Evolutionary conservation across 2,329 filamentous ascomycete genomes (phyloP), one percentile per base, ranked within the genome.

Genomic region (Scolecobasidium constrictum): DNA sequence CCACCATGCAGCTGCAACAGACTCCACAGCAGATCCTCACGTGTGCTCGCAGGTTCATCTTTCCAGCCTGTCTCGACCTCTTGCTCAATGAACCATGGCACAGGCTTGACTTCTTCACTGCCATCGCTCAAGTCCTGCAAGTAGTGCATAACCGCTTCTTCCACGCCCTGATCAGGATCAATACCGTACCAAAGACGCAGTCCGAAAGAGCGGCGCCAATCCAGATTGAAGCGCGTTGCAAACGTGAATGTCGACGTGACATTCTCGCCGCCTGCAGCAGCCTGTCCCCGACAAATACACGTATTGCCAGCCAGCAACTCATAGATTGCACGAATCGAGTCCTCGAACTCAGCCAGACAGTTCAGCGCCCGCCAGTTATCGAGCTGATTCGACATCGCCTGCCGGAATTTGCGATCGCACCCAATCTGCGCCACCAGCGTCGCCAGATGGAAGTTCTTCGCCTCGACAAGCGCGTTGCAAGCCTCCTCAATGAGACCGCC

Each of bases 131-230:
- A 68, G 52, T 94, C 87, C 43, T 79, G 68, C 47, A 78, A 69
- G 60, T 87, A 98, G 20, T 74, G 73, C 35, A 70, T 63, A 4
- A 98, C 80, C 3, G 88, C 88, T 36, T 71, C 67, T 39, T 81
- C 76, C 35, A 95, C 71, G 26, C 78, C 73, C 35, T 87, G 82
- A 31, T 78, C 71, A 23, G 75, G 68, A 2, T 75, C 71, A 33
- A 79, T 83, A 35, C 80, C 81, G 59, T 94, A 98, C 84, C 87
- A 96, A 2, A 98, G 69, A 35, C 88, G 79, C 39, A 98, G 71
- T 9, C 86, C 90, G 60, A 98, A 94, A 1, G 88, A 81, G 56
- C 94, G 88, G 59, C 86, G 81, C 92, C 92, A 98, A 58, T 93
- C 84, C 26, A 98, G 70, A 4, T 78, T 78, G 57, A 95, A 98